Percentiles rank a stretch among this genome's conserved stretches.
Conservation (phyloP, 805 yeast species). For the Cyberlindnera subsufficiens region DNA sequence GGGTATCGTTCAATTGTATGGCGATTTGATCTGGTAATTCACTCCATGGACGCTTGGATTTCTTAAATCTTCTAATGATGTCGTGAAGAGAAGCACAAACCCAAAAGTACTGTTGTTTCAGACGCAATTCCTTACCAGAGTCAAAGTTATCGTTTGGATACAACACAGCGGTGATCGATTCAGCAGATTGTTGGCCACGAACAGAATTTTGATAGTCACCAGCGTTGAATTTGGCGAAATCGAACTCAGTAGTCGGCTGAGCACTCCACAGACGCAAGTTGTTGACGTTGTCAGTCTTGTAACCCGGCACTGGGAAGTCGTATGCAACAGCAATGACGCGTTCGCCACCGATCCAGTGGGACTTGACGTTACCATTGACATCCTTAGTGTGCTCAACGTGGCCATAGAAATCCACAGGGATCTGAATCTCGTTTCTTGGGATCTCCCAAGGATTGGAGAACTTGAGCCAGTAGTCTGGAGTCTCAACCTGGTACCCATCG, state of each 20-base stretch:
- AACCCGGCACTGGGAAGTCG: slow-evolving; percentile 93
- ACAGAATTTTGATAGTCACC: slow-evolving; percentile 90
- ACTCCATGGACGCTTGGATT: slow-evolving; percentile 67
- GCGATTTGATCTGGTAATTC: slow-evolving; percentile 84
- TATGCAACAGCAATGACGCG: slow-evolving; percentile 84
- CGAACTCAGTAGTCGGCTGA: slow-evolving; percentile 85
- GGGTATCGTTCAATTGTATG: slow-evolving; percentile 91
- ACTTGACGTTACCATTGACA: slow-evolving; percentile 45
- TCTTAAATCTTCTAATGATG: slow-evolving; percentile 84
- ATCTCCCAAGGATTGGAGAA: slow-evolving; percentile 93
- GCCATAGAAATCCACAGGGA: slow-evolving; percentile 89
- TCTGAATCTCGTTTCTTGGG: slow-evolving; percentile 77
- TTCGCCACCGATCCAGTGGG: slow-evolving; percentile 87
- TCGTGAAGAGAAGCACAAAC: slow-evolving; percentile 91
- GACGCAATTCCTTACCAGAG: slow-evolving; percentile 83
- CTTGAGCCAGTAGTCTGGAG: slow-evolving; percentile 92
- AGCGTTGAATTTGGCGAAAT: slow-evolving; percentile 81
- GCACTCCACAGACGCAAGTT: slow-evolving; percentile 89
- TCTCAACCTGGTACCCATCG: slow-evolving; percentile 90
- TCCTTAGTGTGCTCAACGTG: slow-evolving; percentile 40
- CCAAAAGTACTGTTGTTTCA: slow-evolving; percentile 96
- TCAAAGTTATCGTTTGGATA: slow-evolving; percentile 94
- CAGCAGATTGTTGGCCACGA: slow-evolving; percentile 80
- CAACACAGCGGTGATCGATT: slow-evolving; percentile 84
- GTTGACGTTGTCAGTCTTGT: slow-evolving; percentile 74